These are phyloP conservation scores for Paramecium caudatum DNA, from an alignment of 73 alveolate genomes.

Conservation along the genomic window DNA sequence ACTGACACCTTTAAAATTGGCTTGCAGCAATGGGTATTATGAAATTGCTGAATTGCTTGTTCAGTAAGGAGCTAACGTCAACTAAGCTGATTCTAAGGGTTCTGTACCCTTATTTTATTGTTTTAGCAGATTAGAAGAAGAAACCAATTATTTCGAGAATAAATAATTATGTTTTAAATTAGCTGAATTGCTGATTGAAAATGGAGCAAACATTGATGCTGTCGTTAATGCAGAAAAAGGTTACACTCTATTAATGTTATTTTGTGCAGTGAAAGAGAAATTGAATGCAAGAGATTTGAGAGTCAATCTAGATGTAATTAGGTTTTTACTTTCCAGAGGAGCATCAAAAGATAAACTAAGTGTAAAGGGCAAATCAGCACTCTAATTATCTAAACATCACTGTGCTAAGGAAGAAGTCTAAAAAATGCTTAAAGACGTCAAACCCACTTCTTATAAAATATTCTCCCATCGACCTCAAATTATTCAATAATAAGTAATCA, in stretches of 20 bases:
- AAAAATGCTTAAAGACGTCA: constrained; percentile 53
- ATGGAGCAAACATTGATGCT: constrained; percentile 77
- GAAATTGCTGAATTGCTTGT: constrained; percentile 74
- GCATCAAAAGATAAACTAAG: constrained; percentile 53
- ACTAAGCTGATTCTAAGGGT: constrained; percentile 58
- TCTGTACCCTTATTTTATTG: constrained; percentile 74
- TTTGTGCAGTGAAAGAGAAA: constrained; percentile 76
- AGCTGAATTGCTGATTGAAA: constrained; percentile 71
- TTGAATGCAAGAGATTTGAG: constrained; percentile 76
- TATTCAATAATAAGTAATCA: constrained; percentile 45
- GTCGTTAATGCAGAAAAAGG: constrained; percentile 75
- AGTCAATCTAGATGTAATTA: constrained; percentile 65
- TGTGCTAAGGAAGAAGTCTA: constrained; percentile 54
- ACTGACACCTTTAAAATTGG: constrained; percentile 64
- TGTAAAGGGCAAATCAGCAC: constrained; percentile 61
- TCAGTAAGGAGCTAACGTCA: constrained; percentile 66
- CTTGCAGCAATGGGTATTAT: constrained; percentile 75
- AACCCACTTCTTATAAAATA: constrained; percentile 5
- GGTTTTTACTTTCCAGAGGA: constrained; percentile 68
- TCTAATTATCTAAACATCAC: constrained; percentile 58
- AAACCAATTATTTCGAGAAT: constrained; percentile 73
- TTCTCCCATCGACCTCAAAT: constrained; percentile 47
- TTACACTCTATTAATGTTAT: constrained; percentile 68
- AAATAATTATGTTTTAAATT: constrained; percentile 70
- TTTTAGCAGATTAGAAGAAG: constrained; percentile 73